Evolutionary conservation across 2,329 filamentous ascomycete species (phyloP).

Genomic region (Penicillium fuscoglaucum): DNA sequence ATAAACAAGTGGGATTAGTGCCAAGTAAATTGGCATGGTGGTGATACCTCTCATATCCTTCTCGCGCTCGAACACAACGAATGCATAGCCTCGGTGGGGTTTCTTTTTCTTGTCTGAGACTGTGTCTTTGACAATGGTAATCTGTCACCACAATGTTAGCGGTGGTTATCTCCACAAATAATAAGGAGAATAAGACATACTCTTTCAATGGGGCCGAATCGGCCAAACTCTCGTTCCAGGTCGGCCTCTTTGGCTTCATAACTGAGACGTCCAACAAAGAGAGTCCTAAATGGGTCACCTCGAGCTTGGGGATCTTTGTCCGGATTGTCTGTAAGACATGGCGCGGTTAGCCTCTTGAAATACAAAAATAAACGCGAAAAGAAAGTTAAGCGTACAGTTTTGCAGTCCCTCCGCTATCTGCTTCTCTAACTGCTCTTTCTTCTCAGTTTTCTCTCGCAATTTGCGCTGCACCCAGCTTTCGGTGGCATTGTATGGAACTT

Average conservation of each 20-base stretch:
- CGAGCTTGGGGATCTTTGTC: constrained; percentile 82
- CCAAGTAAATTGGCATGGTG: constrained; percentile 15
- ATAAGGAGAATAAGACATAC: constrained; percentile 52
- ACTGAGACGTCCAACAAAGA: constrained; percentile 86
- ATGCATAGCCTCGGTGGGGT: constrained; percentile 86
- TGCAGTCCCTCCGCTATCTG: constrained; percentile 64
- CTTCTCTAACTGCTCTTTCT: constrained; percentile 66
- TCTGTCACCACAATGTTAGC: constrained; percentile 53
- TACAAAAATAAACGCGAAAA: not conserved
- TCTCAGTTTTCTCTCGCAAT: constrained; percentile 80
- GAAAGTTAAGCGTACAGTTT: constrained; percentile 55
- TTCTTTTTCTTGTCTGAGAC: constrained; percentile 70
- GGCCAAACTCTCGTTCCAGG: constrained; percentile 87
- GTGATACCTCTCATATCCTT: constrained; percentile 96
- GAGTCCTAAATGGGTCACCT: constrained; percentile 90
- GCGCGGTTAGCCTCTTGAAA: constrained; percentile 8
- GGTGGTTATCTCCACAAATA: not conserved
- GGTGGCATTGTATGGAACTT: constrained; percentile 73
- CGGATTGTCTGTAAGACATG: constrained; percentile 66
- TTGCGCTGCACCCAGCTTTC: constrained; percentile 91
- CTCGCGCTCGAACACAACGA: constrained; percentile 94
- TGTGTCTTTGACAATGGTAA: constrained; percentile 80
- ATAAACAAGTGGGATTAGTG: constrained; percentile 1
- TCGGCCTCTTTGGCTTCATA: constrained; percentile 89
- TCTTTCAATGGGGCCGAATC: constrained; percentile 91